These are phyloP conservation scores for Zasmidium cellare DNA, from an alignment of 2,329 filamentous ascomycete species.

Conservation along the genomic window DNA sequence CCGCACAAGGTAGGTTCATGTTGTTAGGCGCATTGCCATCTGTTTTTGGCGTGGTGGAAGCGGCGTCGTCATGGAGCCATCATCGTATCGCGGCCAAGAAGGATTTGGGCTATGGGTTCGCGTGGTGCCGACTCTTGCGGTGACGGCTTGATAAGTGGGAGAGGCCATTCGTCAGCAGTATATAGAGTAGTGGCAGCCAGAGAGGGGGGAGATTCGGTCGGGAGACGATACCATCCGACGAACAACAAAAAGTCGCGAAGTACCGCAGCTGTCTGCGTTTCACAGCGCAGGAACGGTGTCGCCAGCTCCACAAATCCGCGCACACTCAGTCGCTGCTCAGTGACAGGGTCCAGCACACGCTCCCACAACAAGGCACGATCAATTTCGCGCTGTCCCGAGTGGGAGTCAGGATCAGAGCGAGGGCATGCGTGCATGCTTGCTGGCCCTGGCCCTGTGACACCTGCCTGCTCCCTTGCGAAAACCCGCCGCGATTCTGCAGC, in stretches of 20 bases:
- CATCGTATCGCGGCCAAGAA: neutral
- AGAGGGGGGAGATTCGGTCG: neutral
- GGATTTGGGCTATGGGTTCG: too few relatives aligned
- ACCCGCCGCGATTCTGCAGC: too few relatives aligned
- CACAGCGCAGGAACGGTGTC: constrained; percentile 1
- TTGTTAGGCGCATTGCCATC: neutral
- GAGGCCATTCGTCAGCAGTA: too few relatives aligned
- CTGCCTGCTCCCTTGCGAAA: too few relatives aligned
- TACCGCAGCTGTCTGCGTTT: neutral
- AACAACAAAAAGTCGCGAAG: neutral
- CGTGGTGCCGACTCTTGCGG: too few relatives aligned
- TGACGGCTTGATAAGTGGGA: too few relatives aligned
- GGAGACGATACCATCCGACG: neutral
- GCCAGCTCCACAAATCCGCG: neutral
- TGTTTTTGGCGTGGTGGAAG: too few relatives aligned
- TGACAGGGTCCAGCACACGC: neutral
- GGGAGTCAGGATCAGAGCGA: neutral
- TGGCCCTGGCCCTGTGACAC: too few relatives aligned
- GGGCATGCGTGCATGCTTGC: too few relatives aligned
- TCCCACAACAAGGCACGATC: too few relatives aligned
- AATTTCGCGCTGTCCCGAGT: neutral
- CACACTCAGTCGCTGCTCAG: neutral
- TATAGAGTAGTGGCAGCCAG: too few relatives aligned
- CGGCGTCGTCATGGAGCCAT: neutral
- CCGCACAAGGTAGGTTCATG: neutral